These are phyloP conservation scores for Chamaenerion angustifolium DNA, from an alignment of 345 rosid species.

Conservation along the genomic window DNA sequence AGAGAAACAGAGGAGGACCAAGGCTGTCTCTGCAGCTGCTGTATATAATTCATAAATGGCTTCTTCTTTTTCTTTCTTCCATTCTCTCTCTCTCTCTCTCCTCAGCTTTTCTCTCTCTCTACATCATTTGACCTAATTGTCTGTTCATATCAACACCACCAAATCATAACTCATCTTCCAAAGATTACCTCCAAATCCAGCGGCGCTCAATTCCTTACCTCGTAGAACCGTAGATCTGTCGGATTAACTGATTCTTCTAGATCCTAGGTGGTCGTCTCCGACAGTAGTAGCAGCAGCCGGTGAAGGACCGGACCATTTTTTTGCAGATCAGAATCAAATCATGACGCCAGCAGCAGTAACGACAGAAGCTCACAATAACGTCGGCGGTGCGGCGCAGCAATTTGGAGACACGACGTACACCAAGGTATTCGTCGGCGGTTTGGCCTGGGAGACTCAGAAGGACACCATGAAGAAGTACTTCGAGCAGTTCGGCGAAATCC, in stretches of 20 bases:
- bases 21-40: neutral
- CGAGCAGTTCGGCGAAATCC: conserved; percentile 77
- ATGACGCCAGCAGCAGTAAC: conserved; percentile 1
- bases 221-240: neutral
- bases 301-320: no score
- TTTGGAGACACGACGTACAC: conserved; percentile 83
- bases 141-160: conserved; percentile 4
- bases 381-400: conserved; percentile 31
- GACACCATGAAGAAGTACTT: conserved; percentile 75
- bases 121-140: conserved; percentile 7
- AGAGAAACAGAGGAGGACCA: no score
- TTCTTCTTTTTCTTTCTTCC: conserved; percentile 9
- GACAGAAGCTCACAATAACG: neutral
- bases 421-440: conserved; percentile 83
- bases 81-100: conserved; percentile 1
- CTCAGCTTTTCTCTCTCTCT: conserved; percentile 12
- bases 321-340: neutral
- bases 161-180: conserved; percentile 4
- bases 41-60: conserved; percentile 38
- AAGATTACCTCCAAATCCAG: conserved; percentile 1
- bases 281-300: neutral
- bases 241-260: neutral
- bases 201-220: neutral
- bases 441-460: conserved; percentile 92
- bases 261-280: neutral